Conservation (phyloP, 192 early-diverging fungal species). For the Backusella liffmaniae region DNA sequence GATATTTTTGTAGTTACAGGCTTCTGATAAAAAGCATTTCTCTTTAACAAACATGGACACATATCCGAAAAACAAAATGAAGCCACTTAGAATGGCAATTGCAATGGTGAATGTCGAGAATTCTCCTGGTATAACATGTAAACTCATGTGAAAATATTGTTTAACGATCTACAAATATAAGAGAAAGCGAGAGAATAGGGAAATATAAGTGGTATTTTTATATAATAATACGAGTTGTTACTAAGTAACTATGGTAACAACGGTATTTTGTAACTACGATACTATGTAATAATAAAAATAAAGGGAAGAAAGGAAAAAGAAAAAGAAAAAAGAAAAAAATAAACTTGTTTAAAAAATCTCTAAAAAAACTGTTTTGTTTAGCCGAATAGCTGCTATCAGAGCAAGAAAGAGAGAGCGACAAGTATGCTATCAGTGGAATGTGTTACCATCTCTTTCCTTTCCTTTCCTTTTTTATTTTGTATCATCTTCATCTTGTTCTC, state of each 20-base stretch:
- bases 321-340: not conserved
- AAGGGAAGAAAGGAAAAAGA: not conserved
- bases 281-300: not conserved
- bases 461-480: not conserved
- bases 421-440: not conserved
- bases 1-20: slow-evolving; percentile 44
- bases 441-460: not conserved
- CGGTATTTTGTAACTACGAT: not conserved
- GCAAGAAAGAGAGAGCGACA: not conserved
- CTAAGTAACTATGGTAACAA: not conserved
- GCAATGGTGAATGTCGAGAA: slow-evolving; percentile 41
- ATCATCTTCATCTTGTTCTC: not conserved
- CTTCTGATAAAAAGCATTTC: slow-evolving; percentile 69
- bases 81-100: slow-evolving; percentile 65
- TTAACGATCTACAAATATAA: not conserved
- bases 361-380: not conserved
- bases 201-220: not conserved
- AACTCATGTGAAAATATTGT: not conserved
- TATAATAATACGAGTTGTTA: not conserved
- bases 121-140: slow-evolving; percentile 34
- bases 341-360: not conserved
- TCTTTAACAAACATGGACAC: slow-evolving; percentile 73
- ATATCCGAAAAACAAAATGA: slow-evolving; percentile 67
- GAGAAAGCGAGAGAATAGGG: not conserved
- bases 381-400: not conserved